These are phyloP conservation scores for Sideroxylon spinosum DNA, from an alignment of 179 eudicot species.

Conservation along the genomic window DNA sequence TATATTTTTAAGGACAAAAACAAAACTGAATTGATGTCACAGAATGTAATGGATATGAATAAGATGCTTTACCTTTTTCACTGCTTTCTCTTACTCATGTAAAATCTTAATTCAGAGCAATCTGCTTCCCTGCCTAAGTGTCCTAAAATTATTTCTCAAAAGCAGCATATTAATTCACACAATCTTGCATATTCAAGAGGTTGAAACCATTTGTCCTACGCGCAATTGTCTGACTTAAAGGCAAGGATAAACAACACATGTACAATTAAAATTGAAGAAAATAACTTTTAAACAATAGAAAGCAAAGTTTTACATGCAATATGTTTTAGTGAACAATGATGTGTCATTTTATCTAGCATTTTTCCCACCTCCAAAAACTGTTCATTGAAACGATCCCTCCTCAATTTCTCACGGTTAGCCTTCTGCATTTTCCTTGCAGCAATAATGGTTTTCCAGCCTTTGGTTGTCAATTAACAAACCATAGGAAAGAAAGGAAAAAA, in stretches of 20 bases:
- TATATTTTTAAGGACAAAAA: too few relatives aligned
- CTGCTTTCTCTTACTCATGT: background rate
- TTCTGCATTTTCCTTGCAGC: conserved; percentile 78
- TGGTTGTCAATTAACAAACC: conserved; percentile 17
- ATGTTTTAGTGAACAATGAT: background rate
- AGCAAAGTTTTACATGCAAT: background rate
- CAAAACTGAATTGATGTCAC: too few relatives aligned
- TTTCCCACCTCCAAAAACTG: conserved; percentile 87
- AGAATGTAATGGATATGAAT: too few relatives aligned
- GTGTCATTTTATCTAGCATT: conserved; percentile 47
- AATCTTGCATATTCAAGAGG: background rate
- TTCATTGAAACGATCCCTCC: conserved; percentile 96
- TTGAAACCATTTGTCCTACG: background rate
- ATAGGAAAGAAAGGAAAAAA: background rate
- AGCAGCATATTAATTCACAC: background rate
- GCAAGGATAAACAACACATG: background rate
- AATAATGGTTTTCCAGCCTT: conserved; percentile 32
- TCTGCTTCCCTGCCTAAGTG: background rate
- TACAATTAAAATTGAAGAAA: background rate
- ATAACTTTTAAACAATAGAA: background rate
- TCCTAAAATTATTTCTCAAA: background rate
- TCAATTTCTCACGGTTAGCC: conserved; percentile 92
- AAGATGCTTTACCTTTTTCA: too few relatives aligned
- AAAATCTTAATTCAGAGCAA: background rate
- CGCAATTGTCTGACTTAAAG: background rate